Evolutionary conservation across 345 rosid species (phyloP), one percentile per base, ranked within the genome.

Genomic region (Xanthoceras sorbifolium): DNA sequence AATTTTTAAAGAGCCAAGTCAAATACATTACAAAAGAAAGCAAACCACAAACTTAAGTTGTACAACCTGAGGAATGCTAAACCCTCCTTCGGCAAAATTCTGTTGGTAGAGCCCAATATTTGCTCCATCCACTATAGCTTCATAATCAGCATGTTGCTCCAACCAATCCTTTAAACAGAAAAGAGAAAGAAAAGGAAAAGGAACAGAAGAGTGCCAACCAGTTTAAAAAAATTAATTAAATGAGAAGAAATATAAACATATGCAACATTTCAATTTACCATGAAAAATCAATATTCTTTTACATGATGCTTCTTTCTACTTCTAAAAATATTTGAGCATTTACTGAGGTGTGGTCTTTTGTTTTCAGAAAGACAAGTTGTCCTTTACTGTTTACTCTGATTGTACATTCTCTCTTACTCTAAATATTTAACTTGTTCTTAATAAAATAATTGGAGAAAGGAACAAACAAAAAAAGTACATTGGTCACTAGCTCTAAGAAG

Each of bases 71-170:
- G 90, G 64, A 71, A 91, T 64, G 74, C 88, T 87, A 84, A 94
- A 90, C 64, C 94, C 89, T 20, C 98, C 98, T 71, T 91, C 97
- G 15, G 88, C 87, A 82, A 91, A 94, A 81, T 94, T 93, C 78
- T 94, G 99, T 77, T 91, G 95, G 82, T 87, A 90, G 71, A 94
- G 93, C 9, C 97, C 97, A 80, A 94, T 77, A 86, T 94, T 94
- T 80, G 98, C 99, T 78, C 94, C 98, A 87, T 95, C 98, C 12
- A 90, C 82, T 74, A 95, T 85, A 85, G 97, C 93, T 77, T 91
- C 90, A 75, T 86, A 91, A 66, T 76, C 81, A 68, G 81, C 85
- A 86, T 88, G 86, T 64, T 84, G 82, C 14, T 84, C 87, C 78
- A 95, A 88, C 99, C 96, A 92, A 61, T 85, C 90, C 97, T 95